Evolutionary conservation across 192 early-diverging fungal species (phyloP), one percentile per base, ranked within the genome.

Genomic region (Coemansia sp.): DNA sequence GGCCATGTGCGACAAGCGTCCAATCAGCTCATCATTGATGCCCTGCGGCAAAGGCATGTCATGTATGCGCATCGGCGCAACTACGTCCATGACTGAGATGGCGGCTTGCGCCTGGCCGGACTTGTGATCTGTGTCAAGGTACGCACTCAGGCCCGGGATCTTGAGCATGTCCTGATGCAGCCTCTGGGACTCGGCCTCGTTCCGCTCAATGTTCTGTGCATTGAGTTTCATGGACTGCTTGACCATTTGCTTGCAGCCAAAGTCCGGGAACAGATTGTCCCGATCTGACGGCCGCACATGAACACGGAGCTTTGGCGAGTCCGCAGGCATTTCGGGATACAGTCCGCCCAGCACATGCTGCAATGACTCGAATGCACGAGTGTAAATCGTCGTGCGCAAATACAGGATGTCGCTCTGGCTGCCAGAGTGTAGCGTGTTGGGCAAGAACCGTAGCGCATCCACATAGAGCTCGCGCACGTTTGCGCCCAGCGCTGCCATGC

Each of bases 361-460:
- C 34, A 91, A 73, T n/a, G 82, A 85, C 67, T 89, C 89, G 54
- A 91, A 72, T 2, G 89, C 82, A 37, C 89, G 82, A 2, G 84
- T 67, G 66, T 84, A 89, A 37, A 78, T 82, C 15, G 87, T 83
- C 22, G 77, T 75, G 34, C 86, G 82, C 57, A 88, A 74, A 56
- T 85, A 86, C 25, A 89, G 54, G 25, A 72, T 70, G 23, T 50
- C 22, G 5, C 67, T 55, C 44, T 11, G 14, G 11, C 8, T 22
- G 23, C 47, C 53, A 3, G 50, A 34, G 6, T 48, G 57, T 54
- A 60, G 55, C 34, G 59, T 34, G 2, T 66, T 26, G 3, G 78
- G 82, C 65, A 84, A 26, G 21, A 82, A 69, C 2, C 65, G 72
- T 26, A 85, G 72, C 21, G 72, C 47, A 34, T 85, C 81, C 14